Conservation (phyloP, 2,329 filamentous ascomycete genomes). For the Coniosporium tulheliwenetii region DNA sequence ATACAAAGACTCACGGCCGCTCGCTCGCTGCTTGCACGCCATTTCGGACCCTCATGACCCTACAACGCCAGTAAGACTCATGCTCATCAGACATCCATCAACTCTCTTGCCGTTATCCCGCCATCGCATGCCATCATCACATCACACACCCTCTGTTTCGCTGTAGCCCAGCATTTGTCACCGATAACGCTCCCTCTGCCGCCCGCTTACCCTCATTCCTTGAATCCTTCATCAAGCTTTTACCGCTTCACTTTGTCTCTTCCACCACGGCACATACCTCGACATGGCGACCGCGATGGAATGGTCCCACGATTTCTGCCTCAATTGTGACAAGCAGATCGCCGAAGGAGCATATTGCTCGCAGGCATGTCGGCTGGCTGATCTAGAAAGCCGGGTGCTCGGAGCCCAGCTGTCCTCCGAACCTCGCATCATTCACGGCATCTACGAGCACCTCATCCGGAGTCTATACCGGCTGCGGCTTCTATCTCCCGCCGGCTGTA, state of each 20-base stretch:
- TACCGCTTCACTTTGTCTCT: not conserved
- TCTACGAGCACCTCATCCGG: slow-evolving; percentile 32
- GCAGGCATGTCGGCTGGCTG: slow-evolving; percentile 74
- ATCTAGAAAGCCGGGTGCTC: slow-evolving; percentile 51
- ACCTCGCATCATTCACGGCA: slow-evolving; percentile 41
- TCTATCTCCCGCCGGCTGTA: slow-evolving; percentile 60
- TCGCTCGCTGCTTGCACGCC: no score
- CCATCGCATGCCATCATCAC: no score
- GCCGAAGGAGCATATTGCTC: slow-evolving; percentile 71
- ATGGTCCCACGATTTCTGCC: slow-evolving; percentile 87
- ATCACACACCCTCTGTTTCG: no score
- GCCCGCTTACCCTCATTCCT: no score
- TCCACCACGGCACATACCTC: not conserved
- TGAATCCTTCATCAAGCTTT: not conserved
- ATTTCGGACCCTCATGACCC: no score
- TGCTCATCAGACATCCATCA: no score
- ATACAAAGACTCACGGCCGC: no score
- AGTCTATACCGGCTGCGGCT: slow-evolving; percentile 23
- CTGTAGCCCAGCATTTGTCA: no score
- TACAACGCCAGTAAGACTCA: no score
- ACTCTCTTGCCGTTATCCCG: no score
- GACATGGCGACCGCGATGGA: slow-evolving; percentile 20
- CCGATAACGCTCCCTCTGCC: no score
- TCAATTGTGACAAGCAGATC: slow-evolving; percentile 83
- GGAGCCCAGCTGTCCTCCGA: slow-evolving; percentile 18